phyloP scores from a whole-genome alignment of 441 rosid genomes.

The Croton setiger region DNA sequence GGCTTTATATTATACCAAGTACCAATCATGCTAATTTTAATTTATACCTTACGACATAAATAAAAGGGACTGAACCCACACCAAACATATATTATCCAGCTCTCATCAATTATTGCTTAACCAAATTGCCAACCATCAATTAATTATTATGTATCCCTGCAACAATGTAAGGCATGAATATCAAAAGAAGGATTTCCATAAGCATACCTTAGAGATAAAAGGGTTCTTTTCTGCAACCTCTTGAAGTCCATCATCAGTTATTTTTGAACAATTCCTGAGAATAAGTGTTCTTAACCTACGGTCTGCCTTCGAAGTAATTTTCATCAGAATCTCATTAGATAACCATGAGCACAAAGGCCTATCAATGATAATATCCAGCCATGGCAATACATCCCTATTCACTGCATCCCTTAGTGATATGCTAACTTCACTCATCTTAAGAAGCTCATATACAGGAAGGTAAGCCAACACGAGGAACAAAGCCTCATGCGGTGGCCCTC shows the following conservation, averaged over 20 bases:
- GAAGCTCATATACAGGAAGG: slow-evolving; percentile 64
- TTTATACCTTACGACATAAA: too few relatives aligned
- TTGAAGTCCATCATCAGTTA: slow-evolving; percentile 65
- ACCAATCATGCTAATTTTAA: too few relatives aligned
- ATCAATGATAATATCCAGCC: slow-evolving; percentile 56
- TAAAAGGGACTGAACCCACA: too few relatives aligned
- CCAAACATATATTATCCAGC: slow-evolving; percentile 28
- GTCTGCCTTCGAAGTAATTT: slow-evolving; percentile 53
- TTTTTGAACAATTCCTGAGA: slow-evolving; percentile 57
- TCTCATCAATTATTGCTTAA: slow-evolving; percentile 34
- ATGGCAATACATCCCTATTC: slow-evolving; percentile 50
- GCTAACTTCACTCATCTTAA: slow-evolving; percentile 51
- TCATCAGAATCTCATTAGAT: slow-evolving; percentile 56
- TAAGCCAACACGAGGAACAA: slow-evolving; percentile 52
- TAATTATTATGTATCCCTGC: neutral
- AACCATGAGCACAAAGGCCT: slow-evolving; percentile 60
- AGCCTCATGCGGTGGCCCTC: slow-evolving; percentile 59
- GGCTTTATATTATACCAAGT: neutral
- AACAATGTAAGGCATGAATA: neutral
- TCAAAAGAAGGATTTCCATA: too few relatives aligned
- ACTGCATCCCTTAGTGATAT: slow-evolving; percentile 44
- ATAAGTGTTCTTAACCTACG: slow-evolving; percentile 58
- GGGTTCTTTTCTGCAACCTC: slow-evolving; percentile 55
- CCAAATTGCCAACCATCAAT: too few relatives aligned
- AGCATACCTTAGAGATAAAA: slow-evolving; percentile 53